phyloP scores from a whole-genome alignment of 208 protist species.

The Leishmania martiniquensis region DNA sequence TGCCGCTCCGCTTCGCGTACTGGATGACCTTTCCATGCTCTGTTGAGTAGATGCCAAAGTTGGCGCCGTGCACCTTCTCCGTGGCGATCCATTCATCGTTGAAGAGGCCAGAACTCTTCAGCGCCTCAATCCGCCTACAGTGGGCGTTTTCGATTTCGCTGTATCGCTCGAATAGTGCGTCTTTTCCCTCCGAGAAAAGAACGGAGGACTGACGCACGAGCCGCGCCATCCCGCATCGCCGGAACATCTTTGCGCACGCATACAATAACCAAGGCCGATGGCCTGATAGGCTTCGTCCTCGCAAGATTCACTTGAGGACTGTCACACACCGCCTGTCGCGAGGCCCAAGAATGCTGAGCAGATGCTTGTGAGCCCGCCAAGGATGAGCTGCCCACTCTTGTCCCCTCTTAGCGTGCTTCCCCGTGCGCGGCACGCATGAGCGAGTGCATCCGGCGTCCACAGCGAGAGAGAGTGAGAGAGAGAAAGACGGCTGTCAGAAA shows the following conservation, averaged over 20 bases:
- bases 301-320: no score
- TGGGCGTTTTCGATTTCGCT: slow-evolving; percentile 87
- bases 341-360: not conserved
- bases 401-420: not conserved
- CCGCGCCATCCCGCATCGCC: slow-evolving; percentile 12
- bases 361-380: not conserved
- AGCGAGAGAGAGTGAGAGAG: not conserved
- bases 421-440: not conserved
- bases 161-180: slow-evolving; percentile 75
- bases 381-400: not conserved
- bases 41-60: slow-evolving; percentile 88
- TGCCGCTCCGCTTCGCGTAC: slow-evolving; percentile 83
- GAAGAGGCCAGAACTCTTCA: slow-evolving; percentile 49
- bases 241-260: slow-evolving; percentile 23
- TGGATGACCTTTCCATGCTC: slow-evolving; percentile 53
- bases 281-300: not conserved
- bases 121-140: slow-evolving; percentile 55
- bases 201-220: slow-evolving; percentile 29
- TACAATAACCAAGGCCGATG: not conserved
- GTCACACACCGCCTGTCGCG: not conserved
- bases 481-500: not conserved
- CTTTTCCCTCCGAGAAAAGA: slow-evolving; percentile 33
- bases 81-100: slow-evolving; percentile 90
- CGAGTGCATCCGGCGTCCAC: not conserved
- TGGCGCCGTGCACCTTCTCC: slow-evolving; percentile 90